A percentile compares a stretch with the other conserved stretches of the same genome.
phyloP scores from a whole-genome alignment of 73 alveolate species.

The Paramecium sexaurelia region DNA sequence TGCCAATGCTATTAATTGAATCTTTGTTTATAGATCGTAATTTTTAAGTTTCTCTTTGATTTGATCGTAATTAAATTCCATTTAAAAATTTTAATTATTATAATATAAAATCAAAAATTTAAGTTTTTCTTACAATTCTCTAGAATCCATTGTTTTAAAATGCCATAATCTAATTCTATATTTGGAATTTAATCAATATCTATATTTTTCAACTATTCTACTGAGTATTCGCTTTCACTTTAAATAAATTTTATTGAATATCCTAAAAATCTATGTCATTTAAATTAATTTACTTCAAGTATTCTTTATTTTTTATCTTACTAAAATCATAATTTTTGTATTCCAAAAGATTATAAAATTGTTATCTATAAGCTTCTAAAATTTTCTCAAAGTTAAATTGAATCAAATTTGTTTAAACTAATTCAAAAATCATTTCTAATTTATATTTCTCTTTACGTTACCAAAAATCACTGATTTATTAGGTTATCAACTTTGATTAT shows the following conservation, averaged over 20 bases:
- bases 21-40: conserved; percentile 20
- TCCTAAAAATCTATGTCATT: not conserved
- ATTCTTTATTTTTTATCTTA: not conserved
- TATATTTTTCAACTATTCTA: not conserved
- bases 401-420: not conserved
- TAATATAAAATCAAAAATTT: not conserved
- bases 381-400: not conserved
- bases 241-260: not conserved
- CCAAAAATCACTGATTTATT: not conserved
- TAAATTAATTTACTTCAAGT: not conserved
- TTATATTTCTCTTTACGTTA: not conserved
- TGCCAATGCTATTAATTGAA: conserved; percentile 37
- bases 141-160: not conserved
- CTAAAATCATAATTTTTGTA: not conserved
- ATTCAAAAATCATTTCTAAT: not conserved
- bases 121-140: not conserved
- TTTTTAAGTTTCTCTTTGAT: conserved; percentile 29
- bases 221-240: not conserved
- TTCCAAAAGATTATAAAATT: not conserved
- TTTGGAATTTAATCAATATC: not conserved
- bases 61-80: conserved; percentile 46
- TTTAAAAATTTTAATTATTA: not conserved
- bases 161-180: not conserved
- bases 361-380: not conserved
- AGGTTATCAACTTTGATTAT: not conserved